A percentile compares a stretch with the other conserved stretches of the same genome.
Evolutionary conservation across 805 yeast genomes (phyloP).

Genomic region (Clavispora carvajalis): DNA sequence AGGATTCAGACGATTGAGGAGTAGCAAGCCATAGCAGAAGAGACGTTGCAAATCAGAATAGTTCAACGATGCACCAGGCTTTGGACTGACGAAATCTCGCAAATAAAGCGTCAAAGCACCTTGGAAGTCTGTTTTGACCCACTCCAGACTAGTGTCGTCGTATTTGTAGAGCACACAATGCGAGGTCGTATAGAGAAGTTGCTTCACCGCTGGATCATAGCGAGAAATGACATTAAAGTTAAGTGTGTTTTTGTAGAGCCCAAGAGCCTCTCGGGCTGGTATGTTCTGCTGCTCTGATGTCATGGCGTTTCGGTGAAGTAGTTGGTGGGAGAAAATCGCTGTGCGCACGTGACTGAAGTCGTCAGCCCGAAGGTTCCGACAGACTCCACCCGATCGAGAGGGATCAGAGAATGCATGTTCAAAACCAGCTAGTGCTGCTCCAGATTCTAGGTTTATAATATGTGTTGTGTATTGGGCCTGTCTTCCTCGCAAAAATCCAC

Average conservation of each 20-base stretch:
- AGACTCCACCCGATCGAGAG: too few species aligned
- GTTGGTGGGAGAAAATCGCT: not conserved
- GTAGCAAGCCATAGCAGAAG: conserved; percentile 63
- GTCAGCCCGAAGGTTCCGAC: too few species aligned
- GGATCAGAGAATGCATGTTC: too few species aligned
- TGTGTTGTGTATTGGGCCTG: too few species aligned
- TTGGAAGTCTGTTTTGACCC: conserved; percentile 66
- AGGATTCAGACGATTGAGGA: conserved; percentile 63
- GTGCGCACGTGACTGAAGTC: not conserved
- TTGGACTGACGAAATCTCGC: conserved; percentile 37
- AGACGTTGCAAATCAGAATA: conserved; percentile 32
- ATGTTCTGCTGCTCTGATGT: conserved; percentile 29
- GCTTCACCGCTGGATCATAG: conserved; percentile 68
- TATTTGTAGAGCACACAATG: conserved; percentile 69
- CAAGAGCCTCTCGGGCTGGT: conserved; percentile 44
- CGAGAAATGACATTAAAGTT: conserved; percentile 73
- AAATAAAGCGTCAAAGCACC: conserved; percentile 67
- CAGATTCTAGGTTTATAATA: too few species aligned
- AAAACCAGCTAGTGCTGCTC: too few species aligned
- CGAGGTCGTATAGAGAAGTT: conserved; percentile 61
- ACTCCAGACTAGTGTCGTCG: conserved; percentile 51
- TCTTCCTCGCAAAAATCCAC: too few species aligned
- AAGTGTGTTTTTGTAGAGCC: conserved; percentile 60
- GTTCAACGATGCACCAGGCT: conserved; percentile 5
- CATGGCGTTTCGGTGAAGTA: conserved; percentile 6